Evolutionary conservation across 164 flowering plant species (phyloP), one percentile per base, ranked within the genome.

Genomic region (Platanus orientalis): DNA sequence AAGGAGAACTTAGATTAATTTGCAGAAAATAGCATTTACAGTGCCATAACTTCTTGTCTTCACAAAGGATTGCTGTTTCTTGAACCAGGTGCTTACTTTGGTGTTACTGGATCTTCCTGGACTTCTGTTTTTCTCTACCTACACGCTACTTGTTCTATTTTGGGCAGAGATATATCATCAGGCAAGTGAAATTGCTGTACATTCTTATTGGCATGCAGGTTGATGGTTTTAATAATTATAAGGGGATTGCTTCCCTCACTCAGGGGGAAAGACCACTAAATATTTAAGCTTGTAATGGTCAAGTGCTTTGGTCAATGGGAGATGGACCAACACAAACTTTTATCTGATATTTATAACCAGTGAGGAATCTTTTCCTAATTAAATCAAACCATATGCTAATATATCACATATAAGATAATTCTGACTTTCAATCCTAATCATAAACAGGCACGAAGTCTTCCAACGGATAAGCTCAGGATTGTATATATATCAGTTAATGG

Each of bases 81-180:
- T 76, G 69, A 30, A 69, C n/a, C 83, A 94, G 97, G 97, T 81
- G 45, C 65, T 87, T 24, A 75, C 76, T 29, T 79, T 69, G 73
- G 69, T 88, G 39, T 48, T 89, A 13, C 64, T 91, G 76, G 95
- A 91, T 59, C 86, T 91, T 66, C 99, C 97, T 11, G 97, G 95
- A 20, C 77, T 94, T 9, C 73, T 91, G 49, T 94, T 94, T 67
- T 94, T 94, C 81, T 86, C 98, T 6, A 89, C 98, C 21, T 94
- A 89, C 77, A 91, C 97, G 14, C 84, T 94, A 23, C 95, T 91
- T 59, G 96, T 94, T 63, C 84, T 94, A 36, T 94, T 94, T 60
- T 94, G 99, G 99, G 99, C 99, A 30, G 99, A 94, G 78, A 91
- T 94, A 68, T 94, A 91, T 80, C 96, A 84, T 75, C 99, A 94